These are phyloP conservation scores for Chlorencoelia australis DNA, from an alignment of 2,329 filamentous ascomycete genomes.

Conservation along the genomic window DNA sequence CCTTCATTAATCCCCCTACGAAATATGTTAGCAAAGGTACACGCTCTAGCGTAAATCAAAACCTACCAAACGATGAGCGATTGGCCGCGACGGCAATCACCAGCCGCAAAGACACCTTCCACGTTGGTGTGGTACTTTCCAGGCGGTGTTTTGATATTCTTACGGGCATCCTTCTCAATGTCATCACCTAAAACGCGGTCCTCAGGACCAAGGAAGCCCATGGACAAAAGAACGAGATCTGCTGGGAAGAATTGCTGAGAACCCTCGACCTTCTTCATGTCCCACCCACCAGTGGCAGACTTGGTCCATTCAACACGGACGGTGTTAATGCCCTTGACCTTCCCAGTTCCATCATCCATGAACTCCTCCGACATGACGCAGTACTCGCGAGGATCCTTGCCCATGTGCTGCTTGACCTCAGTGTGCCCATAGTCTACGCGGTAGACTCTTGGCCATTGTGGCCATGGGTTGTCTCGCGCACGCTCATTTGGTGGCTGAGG, in stretches of 20 bases:
- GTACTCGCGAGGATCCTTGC: conserved; percentile 91
- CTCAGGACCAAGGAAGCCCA: conserved; percentile 95
- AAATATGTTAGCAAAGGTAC: conserved; percentile 27
- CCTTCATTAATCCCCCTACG: conserved; percentile 91
- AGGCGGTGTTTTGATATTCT: conserved; percentile 89
- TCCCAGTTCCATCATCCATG: conserved; percentile 75
- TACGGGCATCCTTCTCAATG: conserved; percentile 82
- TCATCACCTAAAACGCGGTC: conserved; percentile 77
- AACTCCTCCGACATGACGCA: conserved; percentile 99
- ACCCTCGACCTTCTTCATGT: conserved; percentile 95
- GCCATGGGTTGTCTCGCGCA: conserved; percentile 92
- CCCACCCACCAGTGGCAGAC: conserved; percentile 81
- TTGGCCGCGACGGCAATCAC: conserved; percentile 90
- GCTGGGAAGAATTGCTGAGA: conserved; percentile 95
- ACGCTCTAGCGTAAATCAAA: not conserved
- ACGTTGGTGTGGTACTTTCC: conserved; percentile 86
- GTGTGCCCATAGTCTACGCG: conserved; percentile 97
- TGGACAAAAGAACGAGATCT: conserved; percentile 85
- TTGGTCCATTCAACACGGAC: conserved; percentile 95
- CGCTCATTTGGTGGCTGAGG: conserved; percentile 87
- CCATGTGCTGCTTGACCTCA: conserved; percentile 92
- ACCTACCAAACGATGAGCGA: conserved; percentile 90
- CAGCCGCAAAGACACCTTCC: conserved; percentile 82
- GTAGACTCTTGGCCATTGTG: conserved; percentile 96
- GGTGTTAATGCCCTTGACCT: conserved; percentile 92